Evolutionary conservation across 2,329 filamentous ascomycete species (phyloP).

Genomic region (Clarireedia hainanense): DNA sequence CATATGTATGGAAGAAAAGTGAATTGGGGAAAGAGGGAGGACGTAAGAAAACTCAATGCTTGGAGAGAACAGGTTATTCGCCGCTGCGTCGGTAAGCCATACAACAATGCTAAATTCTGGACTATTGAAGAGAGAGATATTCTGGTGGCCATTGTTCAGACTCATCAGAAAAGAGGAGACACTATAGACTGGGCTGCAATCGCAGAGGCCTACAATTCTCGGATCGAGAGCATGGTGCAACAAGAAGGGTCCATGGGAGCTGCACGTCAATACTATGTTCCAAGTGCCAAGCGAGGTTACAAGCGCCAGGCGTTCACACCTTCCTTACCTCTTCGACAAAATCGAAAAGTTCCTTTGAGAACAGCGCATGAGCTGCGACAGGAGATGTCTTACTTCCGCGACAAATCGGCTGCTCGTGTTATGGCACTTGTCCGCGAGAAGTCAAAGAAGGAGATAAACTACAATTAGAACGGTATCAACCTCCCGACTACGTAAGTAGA

Average conservation of each 20-base stretch:
- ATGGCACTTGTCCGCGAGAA: not conserved
- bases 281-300: not conserved
- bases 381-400: not conserved
- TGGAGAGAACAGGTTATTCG: constrained; percentile 1
- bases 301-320: not conserved
- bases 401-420: not conserved
- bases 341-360: not conserved
- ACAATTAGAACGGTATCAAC: not conserved
- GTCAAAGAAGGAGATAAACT: not conserved
- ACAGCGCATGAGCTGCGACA: not conserved
- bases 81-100: not conserved
- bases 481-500: no score
- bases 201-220: not conserved
- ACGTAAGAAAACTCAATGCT: not conserved
- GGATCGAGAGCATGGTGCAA: not conserved
- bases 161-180: not conserved
- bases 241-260: not conserved
- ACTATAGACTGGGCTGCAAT: constrained; percentile 3
- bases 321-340: not conserved
- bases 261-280: not conserved
- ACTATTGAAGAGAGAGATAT: not conserved
- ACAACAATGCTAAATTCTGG: not conserved
- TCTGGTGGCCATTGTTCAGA: not conserved
- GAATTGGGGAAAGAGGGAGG: not conserved
- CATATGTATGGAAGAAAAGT: not conserved